Conservation (phyloP, 306 rosid genomes). For the Styphnolobium japonicum region DNA sequence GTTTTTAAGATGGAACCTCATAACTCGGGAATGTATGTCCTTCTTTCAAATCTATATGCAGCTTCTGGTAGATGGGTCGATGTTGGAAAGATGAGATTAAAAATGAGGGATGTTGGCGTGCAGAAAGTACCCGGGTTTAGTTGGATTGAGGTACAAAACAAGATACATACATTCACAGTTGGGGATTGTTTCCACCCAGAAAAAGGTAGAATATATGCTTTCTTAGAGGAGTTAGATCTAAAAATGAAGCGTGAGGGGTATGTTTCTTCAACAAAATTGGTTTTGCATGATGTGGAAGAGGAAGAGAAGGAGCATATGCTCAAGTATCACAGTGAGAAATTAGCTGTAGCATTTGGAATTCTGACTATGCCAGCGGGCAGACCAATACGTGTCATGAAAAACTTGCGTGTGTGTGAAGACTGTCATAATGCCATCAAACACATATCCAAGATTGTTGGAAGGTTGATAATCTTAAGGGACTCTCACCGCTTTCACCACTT, state of each 20-base stretch:
- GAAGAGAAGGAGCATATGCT: constrained; percentile 85
- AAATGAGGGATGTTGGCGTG: constrained; percentile 72
- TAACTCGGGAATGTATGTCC: constrained; percentile 84
- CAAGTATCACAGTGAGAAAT: constrained; percentile 83
- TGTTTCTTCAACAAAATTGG: constrained; percentile 74
- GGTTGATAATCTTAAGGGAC: constrained; percentile 75
- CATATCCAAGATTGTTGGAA: constrained; percentile 76
- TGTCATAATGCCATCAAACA: constrained; percentile 83
- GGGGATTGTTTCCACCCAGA: constrained; percentile 77
- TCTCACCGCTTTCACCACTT: constrained; percentile 91
- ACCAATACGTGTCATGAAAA: constrained; percentile 81
- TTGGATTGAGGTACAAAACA: constrained; percentile 82
- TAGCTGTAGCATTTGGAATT: constrained; percentile 89
- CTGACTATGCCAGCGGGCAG: constrained; percentile 71
- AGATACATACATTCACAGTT: constrained; percentile 65
- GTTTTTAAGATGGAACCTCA: constrained; percentile 84
- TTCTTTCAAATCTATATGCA: constrained; percentile 87
- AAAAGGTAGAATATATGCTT: constrained; percentile 61
- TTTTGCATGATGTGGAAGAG: constrained; percentile 91
- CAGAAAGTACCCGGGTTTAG: constrained; percentile 82
- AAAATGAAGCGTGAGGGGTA: constrained; percentile 76
- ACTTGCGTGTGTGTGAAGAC: constrained; percentile 81
- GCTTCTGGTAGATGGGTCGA: constrained; percentile 87
- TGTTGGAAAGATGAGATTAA: constrained; percentile 67
- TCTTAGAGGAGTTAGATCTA: constrained; percentile 69